Conservation (phyloP, 345 rosid genomes). For the Lagerstroemia speciosa region DNA sequence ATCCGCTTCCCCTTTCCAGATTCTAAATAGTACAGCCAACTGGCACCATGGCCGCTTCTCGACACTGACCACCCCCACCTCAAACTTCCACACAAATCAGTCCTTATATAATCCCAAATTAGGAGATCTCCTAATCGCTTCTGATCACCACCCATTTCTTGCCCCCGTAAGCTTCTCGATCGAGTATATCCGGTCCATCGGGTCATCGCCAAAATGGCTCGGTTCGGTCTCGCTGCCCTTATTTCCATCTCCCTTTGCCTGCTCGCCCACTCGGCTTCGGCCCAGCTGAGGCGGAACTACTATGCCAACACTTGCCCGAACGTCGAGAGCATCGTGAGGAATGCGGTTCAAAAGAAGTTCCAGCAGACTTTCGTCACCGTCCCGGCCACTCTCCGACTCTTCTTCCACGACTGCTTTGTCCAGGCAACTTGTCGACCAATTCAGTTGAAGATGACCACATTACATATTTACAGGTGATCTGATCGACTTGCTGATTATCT, state of each 20-base stretch:
- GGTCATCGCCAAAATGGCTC: not conserved
- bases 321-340: constrained; percentile 51
- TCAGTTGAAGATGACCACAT: too few relatives aligned
- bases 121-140: too few relatives aligned
- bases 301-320: constrained; percentile 55
- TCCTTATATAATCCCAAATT: not conserved
- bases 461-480: too few relatives aligned
- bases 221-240: constrained; percentile 13
- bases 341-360: constrained; percentile 35
- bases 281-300: constrained; percentile 44
- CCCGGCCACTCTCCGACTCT: constrained; percentile 75
- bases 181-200: not conserved
- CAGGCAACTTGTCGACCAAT: constrained; percentile 22
- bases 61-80: not conserved
- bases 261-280: constrained; percentile 34
- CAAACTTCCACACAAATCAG: not conserved
- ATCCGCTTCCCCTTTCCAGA: not conserved
- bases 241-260: constrained; percentile 32
- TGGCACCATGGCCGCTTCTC: not conserved
- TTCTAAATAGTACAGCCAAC: not conserved
- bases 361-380: constrained; percentile 56
- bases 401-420: constrained; percentile 82
- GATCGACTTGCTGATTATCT: not conserved
- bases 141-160: not conserved
- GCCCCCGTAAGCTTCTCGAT: not conserved